Conservation (phyloP, 495 filamentous ascomycete species). For the Talaromyces nanjingensis region DNA sequence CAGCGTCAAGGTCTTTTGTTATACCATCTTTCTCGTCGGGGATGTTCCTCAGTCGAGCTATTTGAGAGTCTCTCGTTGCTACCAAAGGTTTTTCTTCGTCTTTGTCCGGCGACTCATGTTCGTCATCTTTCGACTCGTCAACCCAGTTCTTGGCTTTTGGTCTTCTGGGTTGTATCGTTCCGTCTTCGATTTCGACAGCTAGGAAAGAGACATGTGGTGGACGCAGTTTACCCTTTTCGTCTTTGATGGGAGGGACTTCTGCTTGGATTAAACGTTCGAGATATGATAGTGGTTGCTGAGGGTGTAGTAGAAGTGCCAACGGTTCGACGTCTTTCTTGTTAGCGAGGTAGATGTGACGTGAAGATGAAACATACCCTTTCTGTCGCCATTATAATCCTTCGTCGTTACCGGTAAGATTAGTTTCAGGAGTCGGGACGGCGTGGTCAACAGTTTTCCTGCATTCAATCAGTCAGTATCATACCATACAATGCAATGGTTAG, state of each 20-base stretch:
- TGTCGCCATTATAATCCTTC: conserved; percentile 40
- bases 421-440: conserved; percentile 83
- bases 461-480: background rate
- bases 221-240: conserved; percentile 51
- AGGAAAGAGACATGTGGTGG: conserved; percentile 72
- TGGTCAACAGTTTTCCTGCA: conserved; percentile 81
- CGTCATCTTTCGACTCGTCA: conserved; percentile 39
- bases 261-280: conserved; percentile 86
- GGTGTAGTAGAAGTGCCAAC: conserved; percentile 81
- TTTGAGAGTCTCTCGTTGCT: background rate
- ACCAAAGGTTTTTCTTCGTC: background rate
- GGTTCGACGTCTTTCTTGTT: conserved; percentile 64
- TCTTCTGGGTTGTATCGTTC: conserved; percentile 43
- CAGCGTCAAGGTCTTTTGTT: background rate
- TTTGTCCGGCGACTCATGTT: conserved; percentile 35
- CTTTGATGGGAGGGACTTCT: conserved; percentile 67
- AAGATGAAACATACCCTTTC: conserved; percentile 39
- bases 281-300: conserved; percentile 88
- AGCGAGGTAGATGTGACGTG: conserved; percentile 19
- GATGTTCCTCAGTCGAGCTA: conserved; percentile 9
- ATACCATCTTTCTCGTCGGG: conserved; percentile 14
- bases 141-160: conserved; percentile 37
- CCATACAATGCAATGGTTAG: conserved; percentile 4
- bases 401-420: conserved; percentile 75
- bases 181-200: conserved; percentile 64